Percentiles rank a stretch among this genome's conserved stretches.
phyloP scores from a whole-genome alignment of 192 early-diverging fungal species.

The Rhizophagus sp. region DNA sequence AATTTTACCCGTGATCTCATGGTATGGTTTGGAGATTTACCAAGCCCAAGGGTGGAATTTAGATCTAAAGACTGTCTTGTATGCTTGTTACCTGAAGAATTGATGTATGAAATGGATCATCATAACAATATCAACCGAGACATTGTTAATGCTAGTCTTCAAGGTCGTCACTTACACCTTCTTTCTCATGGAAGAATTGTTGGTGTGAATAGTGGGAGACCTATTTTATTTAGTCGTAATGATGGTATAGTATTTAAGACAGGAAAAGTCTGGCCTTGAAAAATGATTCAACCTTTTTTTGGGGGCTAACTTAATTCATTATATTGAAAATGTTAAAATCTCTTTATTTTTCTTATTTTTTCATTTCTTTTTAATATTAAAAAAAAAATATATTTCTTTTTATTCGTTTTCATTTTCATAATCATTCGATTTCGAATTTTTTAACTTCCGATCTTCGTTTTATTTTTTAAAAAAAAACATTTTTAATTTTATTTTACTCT shows the following conservation, averaged over 20 bases:
- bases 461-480: not conserved
- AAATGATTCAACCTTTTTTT: not conserved
- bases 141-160: conserved; percentile 7
- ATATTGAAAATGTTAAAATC: too few species aligned
- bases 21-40: conserved; percentile 71
- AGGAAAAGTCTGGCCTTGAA: conserved; percentile 34
- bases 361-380: too few species aligned
- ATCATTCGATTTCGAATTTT: not conserved
- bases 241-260: conserved; percentile 46
- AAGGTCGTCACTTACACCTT: conserved; percentile 4
- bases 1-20: conserved; percentile 70
- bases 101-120: conserved; percentile 30
- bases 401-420: too few species aligned
- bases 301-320: too few species aligned
- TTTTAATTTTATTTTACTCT: not conserved
- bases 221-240: conserved; percentile 40
- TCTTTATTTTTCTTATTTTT: too few species aligned
- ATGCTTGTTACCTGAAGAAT: conserved; percentile 47
- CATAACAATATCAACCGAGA: conserved; percentile 32
- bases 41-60: conserved; percentile 50
- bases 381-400: too few species aligned
- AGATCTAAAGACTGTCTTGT: conserved; percentile 48
- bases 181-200: conserved; percentile 4
- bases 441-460: not conserved
- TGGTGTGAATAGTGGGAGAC: not conserved